A percentile compares a stretch with the other conserved stretches of the same genome.
Evolutionary conservation across 305 asterid genomes (phyloP).

Genomic region (Solanum hybrid): DNA sequence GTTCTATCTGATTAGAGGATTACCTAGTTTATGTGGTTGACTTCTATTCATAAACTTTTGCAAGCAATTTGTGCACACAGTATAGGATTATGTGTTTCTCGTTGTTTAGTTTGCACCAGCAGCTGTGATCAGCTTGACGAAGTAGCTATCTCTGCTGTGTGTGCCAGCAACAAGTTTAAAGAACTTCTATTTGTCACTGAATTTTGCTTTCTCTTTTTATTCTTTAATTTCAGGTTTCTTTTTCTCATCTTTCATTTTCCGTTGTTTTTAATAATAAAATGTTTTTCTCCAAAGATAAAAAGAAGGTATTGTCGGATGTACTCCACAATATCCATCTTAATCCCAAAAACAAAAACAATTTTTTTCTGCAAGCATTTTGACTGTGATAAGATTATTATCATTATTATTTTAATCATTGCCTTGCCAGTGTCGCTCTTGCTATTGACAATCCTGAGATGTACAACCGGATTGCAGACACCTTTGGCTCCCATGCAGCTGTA

Average conservation of each 20-base stretch:
- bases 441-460: conserved; percentile 77
- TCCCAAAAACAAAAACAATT: neutral
- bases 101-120: neutral
- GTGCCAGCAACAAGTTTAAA: neutral
- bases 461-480: conserved; percentile 41
- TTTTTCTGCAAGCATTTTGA: neutral
- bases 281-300: neutral
- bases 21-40: neutral
- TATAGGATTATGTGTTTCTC: neutral
- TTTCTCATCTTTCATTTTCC: neutral
- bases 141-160: neutral
- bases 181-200: neutral
- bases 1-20: neutral
- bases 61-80: neutral
- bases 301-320: neutral
- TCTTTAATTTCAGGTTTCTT: neutral
- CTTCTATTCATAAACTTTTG: neutral
- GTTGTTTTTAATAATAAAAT: neutral
- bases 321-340: neutral
- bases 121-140: neutral
- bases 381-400: neutral
- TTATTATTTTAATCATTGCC: conserved; percentile 11
- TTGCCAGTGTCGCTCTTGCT: conserved; percentile 77
- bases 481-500: conserved; percentile 39
- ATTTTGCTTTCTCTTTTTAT: neutral